These are phyloP conservation scores for Claviceps cyperi DNA, from an alignment of 2,329 filamentous ascomycete species.

Conservation along the genomic window DNA sequence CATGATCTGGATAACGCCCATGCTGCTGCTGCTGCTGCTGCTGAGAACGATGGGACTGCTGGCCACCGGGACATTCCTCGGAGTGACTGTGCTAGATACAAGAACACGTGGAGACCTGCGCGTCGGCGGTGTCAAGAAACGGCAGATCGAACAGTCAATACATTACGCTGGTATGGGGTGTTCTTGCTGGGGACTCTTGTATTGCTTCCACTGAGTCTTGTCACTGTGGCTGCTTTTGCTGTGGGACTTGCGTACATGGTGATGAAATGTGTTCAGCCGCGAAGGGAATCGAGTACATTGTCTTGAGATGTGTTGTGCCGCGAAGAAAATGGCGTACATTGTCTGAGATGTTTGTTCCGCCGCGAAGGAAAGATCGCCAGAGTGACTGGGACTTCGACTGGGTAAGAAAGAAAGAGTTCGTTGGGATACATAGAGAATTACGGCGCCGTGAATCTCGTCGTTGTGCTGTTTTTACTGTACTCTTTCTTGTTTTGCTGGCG, in stretches of 20 bases:
- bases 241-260: conserved; percentile 27
- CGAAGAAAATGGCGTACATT: background rate
- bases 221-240: conserved; percentile 21
- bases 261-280: conserved; percentile 15
- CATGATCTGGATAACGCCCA: conserved; percentile 14
- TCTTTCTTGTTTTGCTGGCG: background rate
- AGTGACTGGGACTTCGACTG: background rate
- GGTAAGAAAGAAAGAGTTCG: conserved; percentile 11
- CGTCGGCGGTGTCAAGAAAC: conserved; percentile 18
- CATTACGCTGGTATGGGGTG: conserved; percentile 28
- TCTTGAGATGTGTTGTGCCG: no score
- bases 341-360: no score
- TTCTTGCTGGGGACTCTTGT: conserved; percentile 29
- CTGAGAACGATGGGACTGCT: conserved; percentile 13
- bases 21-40: background rate
- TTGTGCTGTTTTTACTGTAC: conserved; percentile 2
- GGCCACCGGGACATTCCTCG: conserved; percentile 10
- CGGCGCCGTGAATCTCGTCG: conserved; percentile 16
- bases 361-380: no score
- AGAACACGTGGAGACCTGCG: conserved; percentile 15
- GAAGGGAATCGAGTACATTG: background rate
- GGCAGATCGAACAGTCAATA: conserved; percentile 25
- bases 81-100: conserved; percentile 7
- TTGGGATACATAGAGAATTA: conserved; percentile 4
- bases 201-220: conserved; percentile 30